These are phyloP conservation scores for Neocucurbitaria cava DNA, from an alignment of 2,329 filamentous ascomycete genomes.

Conservation along the genomic window DNA sequence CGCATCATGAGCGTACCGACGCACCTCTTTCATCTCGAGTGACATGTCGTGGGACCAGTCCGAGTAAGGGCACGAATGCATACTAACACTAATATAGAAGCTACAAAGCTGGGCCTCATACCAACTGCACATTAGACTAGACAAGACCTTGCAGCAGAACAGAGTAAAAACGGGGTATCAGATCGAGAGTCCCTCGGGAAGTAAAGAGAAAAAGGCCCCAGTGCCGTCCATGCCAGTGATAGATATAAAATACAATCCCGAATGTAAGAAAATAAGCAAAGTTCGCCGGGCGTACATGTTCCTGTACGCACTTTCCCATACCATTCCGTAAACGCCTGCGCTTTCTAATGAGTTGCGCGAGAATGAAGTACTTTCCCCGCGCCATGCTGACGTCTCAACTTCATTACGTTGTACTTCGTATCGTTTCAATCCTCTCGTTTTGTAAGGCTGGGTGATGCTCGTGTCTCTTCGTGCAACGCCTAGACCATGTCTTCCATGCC, in stretches of 20 bases:
- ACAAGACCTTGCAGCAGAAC: constrained; percentile 5
- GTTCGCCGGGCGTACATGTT: constrained; percentile 3
- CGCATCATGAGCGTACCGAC: neutral
- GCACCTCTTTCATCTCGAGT: neutral
- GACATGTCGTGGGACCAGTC: neutral
- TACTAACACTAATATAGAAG: constrained; percentile 20
- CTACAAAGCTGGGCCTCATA: constrained; percentile 5
- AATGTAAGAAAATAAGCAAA: constrained; percentile 4
- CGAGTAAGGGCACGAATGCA: neutral
- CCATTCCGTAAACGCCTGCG: constrained; percentile 27
- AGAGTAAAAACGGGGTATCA: constrained; percentile 41
- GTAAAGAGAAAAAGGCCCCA: constrained; percentile 11
- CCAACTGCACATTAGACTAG: neutral
- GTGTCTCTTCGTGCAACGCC: constrained; percentile 7
- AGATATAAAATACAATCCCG: constrained; percentile 7
- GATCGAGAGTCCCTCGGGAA: constrained; percentile 29
- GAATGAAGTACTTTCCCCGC: constrained; percentile 16
- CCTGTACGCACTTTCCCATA: constrained; percentile 9
- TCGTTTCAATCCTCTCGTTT: constrained; percentile 6
- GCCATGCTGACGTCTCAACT: constrained; percentile 25
- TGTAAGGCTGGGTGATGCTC: neutral
- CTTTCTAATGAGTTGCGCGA: constrained; percentile 11
- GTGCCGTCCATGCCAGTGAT: neutral
- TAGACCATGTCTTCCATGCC: constrained; percentile 7
- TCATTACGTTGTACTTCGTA: constrained; percentile 32